Evolutionary conservation across 192 early-diverging fungal species (phyloP).

Genomic region (Rhizophagus clarus): DNA sequence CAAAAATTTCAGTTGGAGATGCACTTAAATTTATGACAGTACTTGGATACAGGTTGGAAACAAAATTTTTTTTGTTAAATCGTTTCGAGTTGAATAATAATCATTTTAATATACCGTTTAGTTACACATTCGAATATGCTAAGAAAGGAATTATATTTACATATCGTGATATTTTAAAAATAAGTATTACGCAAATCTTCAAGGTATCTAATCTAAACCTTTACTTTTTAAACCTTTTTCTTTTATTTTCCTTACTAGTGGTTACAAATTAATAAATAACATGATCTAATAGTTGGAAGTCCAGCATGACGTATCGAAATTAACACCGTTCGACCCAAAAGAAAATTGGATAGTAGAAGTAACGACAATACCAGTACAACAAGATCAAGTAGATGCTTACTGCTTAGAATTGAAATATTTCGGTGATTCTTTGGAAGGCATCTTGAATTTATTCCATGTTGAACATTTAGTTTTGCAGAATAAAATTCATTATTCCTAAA

Average conservation of each 20-base stretch:
- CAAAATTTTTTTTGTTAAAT: neutral
- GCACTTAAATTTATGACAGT: constrained; percentile 67
- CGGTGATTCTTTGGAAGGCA: constrained; percentile 37
- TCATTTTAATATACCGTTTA: constrained; percentile 21
- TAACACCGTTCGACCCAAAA: constrained; percentile 45
- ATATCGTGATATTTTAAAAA: constrained; percentile 55
- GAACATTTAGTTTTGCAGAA: constrained; percentile 30
- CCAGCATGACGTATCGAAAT: constrained; percentile 50
- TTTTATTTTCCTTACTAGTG: neutral
- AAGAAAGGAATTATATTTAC: constrained; percentile 65
- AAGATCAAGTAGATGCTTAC: constrained; percentile 56
- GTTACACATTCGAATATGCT: constrained; percentile 64
- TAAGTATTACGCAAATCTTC: constrained; percentile 64
- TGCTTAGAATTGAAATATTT: constrained; percentile 58
- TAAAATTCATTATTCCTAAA: constrained; percentile 23
- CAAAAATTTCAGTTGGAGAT: constrained; percentile 63
- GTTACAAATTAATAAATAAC: neutral
- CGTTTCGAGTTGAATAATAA: neutral
- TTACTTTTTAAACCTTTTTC: neutral
- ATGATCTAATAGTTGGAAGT: constrained; percentile 38
- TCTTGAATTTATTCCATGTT: constrained; percentile 23
- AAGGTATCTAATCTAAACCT: constrained; percentile 35
- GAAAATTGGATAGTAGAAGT: constrained; percentile 67
- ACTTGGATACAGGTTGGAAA: constrained; percentile 67
- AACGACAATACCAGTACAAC: constrained; percentile 48